Conservation (phyloP, 345 rosid species). For the Eutrema japonicum region DNA sequence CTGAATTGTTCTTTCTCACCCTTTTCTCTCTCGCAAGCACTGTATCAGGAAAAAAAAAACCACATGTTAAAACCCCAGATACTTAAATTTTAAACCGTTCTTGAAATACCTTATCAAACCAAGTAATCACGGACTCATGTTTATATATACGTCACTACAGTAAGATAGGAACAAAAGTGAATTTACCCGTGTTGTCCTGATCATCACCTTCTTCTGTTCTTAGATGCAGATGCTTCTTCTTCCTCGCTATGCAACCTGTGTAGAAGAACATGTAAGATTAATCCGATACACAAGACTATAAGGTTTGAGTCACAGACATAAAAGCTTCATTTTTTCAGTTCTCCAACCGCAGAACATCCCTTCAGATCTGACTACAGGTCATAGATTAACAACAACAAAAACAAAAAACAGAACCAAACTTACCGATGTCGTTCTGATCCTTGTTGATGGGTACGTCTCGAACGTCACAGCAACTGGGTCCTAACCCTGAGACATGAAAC, state of each 20-base stretch:
- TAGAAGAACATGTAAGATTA: constrained; percentile 1
- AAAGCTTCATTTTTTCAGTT: neutral
- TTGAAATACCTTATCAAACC: neutral
- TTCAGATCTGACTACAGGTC: neutral
- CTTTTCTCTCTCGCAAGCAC: neutral
- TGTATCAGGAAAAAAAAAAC: neutral
- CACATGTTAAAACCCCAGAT: neutral
- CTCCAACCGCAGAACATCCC: neutral
- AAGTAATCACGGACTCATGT: neutral
- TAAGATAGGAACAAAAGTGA: neutral
- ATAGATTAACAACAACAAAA: neutral
- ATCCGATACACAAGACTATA: neutral
- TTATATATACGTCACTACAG: neutral
- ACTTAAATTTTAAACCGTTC: neutral
- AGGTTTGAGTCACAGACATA: neutral
- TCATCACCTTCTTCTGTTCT: constrained; percentile 16
- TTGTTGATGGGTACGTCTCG: neutral
- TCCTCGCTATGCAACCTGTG: neutral
- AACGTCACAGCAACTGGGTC: neutral
- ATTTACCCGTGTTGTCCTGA: neutral
- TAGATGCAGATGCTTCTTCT: constrained; percentile 17
- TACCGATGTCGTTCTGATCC: neutral
- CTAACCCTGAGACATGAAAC: neutral
- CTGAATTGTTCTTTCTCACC: neutral
- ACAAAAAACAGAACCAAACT: neutral